These are phyloP conservation scores for Cucumis hystrix DNA, from an alignment of 306 rosid species.

Conservation along the genomic window DNA sequence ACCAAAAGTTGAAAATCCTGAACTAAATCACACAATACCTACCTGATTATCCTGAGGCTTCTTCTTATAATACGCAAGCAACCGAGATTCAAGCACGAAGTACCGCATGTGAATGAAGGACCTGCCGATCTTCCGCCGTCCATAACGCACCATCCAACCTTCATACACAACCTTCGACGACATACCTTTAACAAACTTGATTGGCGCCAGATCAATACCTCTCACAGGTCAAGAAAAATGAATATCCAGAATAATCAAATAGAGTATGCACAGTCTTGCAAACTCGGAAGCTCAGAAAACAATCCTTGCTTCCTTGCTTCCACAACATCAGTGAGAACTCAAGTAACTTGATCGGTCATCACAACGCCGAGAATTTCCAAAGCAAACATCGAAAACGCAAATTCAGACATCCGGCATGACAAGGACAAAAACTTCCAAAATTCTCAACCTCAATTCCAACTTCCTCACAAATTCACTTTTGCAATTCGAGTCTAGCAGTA, in stretches of 20 bases:
- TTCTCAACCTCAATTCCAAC: slow-evolving; percentile 14
- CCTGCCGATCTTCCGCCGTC: slow-evolving; percentile 91
- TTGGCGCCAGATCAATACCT: background rate
- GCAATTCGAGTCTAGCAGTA: background rate
- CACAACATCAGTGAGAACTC: slow-evolving; percentile 31
- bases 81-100: slow-evolving; percentile 87
- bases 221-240: background rate
- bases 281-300: slow-evolving; percentile 46
- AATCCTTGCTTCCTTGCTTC: slow-evolving; percentile 60
- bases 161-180: slow-evolving; percentile 88
- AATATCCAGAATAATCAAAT: slow-evolving; percentile 3
- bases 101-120: slow-evolving; percentile 95
- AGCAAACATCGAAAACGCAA: slow-evolving; percentile 15
- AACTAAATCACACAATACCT: slow-evolving; percentile 2
- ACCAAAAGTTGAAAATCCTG: background rate
- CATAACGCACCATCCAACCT: slow-evolving; percentile 99
- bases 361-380: slow-evolving; percentile 8
- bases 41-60: slow-evolving; percentile 97
- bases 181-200: slow-evolving; percentile 29
- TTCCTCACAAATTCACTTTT: slow-evolving; percentile 16
- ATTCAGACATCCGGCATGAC: slow-evolving; percentile 7
- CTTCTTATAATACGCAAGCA: slow-evolving; percentile 87
- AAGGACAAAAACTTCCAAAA: background rate
- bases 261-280: slow-evolving; percentile 7
- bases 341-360: slow-evolving; percentile 37